A percentile compares a stretch with the other conserved stretches of the same genome.
These are phyloP conservation scores for Lactifluus hygrophoroides DNA, from an alignment of 768 basidiomycete genomes.

Conservation along the genomic window DNA sequence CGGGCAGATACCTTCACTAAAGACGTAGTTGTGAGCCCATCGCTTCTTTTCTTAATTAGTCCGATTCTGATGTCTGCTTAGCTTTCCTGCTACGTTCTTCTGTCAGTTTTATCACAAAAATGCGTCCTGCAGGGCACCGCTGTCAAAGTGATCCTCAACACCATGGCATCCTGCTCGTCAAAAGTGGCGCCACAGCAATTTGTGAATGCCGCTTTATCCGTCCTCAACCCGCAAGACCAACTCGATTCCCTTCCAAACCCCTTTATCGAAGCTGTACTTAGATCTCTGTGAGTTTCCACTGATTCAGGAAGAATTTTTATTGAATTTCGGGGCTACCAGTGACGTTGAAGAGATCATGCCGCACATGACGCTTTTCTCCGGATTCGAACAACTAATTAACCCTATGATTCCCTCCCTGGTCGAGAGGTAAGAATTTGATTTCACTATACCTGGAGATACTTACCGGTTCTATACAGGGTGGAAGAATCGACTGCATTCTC, in stretches of 20 bases:
- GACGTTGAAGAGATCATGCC: slow-evolving; percentile 40
- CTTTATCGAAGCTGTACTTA: slow-evolving; percentile 9
- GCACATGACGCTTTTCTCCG: slow-evolving; percentile 38
- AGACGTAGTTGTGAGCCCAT: slow-evolving; percentile 46
- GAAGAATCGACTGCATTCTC: slow-evolving; percentile 5
- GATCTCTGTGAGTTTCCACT: background rate
- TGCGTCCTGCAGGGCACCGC: slow-evolving; percentile 50
- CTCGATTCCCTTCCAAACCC: slow-evolving; percentile 34
- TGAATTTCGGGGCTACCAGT: slow-evolving; percentile 26
- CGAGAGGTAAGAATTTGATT: slow-evolving; percentile 24
- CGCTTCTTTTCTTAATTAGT: background rate
- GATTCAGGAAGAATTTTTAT: background rate
- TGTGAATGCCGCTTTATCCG: slow-evolving; percentile 52
- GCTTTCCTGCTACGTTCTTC: slow-evolving; percentile 68
- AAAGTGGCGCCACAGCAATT: slow-evolving; percentile 49
- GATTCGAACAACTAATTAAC: slow-evolving; percentile 47
- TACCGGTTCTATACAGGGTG: background rate
- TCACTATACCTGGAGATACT: background rate
- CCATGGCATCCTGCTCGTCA: slow-evolving; percentile 44
- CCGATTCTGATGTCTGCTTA: slow-evolving; percentile 24
- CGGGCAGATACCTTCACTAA: slow-evolving; percentile 23
- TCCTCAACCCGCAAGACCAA: slow-evolving; percentile 56
- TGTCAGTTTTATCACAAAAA: slow-evolving; percentile 63
- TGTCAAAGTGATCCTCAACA: slow-evolving; percentile 45
- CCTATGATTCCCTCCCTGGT: slow-evolving; percentile 42